Evolutionary conservation across 1,284 basidiomycete species (phyloP).

Genomic region (Polyporus tsugae): DNA sequence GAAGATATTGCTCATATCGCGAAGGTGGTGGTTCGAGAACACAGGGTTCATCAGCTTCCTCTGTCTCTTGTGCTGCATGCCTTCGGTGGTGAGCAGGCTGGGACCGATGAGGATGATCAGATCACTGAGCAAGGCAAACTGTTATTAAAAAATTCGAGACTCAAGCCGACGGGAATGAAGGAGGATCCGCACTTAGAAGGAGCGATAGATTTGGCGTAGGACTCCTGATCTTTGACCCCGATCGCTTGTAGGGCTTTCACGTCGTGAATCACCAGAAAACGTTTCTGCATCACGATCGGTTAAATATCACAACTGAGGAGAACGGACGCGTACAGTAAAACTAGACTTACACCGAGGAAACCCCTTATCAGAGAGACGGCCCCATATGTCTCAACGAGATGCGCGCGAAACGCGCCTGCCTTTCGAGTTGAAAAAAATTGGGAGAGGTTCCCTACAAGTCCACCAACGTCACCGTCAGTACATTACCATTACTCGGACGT

Average conservation of each 20-base stretch:
- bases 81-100: slow-evolving; percentile 18
- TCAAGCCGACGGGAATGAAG: neutral
- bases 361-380: neutral
- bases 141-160: neutral
- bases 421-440: neutral
- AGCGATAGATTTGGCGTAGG: slow-evolving; percentile 10
- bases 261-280: slow-evolving; percentile 29
- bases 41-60: slow-evolving; percentile 29
- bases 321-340: neutral
- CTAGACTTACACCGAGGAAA: neutral
- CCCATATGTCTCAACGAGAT: neutral
- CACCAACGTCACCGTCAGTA: neutral
- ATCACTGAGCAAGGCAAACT: neutral
- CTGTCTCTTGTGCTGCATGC: slow-evolving; percentile 24
- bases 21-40: slow-evolving; percentile 26
- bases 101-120: slow-evolving; percentile 22
- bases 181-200: slow-evolving; percentile 11
- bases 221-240: slow-evolving; percentile 46
- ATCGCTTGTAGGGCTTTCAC: slow-evolving; percentile 49
- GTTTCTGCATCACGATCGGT: slow-evolving; percentile 9
- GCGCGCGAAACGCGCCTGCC: neutral
- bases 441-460: neutral
- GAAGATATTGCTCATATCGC: slow-evolving; percentile 27
- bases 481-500: no score
- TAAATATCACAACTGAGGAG: neutral